phyloP scores from a whole-genome alignment of 768 basidiomycete species.

The Peribolospora baueri region DNA sequence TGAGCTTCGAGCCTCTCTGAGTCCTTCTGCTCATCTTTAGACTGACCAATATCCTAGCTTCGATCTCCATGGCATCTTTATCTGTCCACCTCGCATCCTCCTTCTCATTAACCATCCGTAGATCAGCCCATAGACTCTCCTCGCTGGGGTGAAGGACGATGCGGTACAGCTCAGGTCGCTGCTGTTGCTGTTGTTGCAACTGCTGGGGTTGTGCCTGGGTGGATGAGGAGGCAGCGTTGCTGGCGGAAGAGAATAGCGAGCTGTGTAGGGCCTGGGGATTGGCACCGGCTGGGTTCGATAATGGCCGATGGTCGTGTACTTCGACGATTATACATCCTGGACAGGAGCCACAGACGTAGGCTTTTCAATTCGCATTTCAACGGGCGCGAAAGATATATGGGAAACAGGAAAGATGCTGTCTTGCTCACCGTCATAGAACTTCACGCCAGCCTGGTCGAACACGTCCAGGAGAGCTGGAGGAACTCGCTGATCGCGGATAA shows the following conservation, averaged over 20 bases:
- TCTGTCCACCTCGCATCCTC: slow-evolving; percentile 17
- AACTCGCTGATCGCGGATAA: slow-evolving; percentile 21
- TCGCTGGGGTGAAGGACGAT: slow-evolving; percentile 18
- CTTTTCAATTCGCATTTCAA: too few species aligned
- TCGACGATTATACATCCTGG: slow-evolving; percentile 23
- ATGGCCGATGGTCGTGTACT: slow-evolving; percentile 21
- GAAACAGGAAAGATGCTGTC: slow-evolving; percentile 11
- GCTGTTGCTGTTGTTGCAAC: slow-evolving; percentile 1
- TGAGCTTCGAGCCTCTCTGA: too few species aligned
- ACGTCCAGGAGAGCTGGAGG: slow-evolving; percentile 20
- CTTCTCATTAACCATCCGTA: slow-evolving; percentile 11
- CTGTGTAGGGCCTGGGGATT: not conserved
- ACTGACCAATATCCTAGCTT: slow-evolving; percentile 21
- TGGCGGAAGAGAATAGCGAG: not conserved
- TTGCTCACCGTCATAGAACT: slow-evolving; percentile 11
- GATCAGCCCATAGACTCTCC: slow-evolving; percentile 15
- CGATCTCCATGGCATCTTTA: slow-evolving; percentile 19
- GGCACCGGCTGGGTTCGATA: not conserved
- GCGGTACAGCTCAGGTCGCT: slow-evolving; percentile 11
- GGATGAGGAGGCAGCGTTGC: slow-evolving; percentile 2
- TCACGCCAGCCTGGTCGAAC: slow-evolving; percentile 15
- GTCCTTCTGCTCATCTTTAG: too few species aligned
- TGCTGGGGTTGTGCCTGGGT: not conserved
- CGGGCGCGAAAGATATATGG: not conserved
- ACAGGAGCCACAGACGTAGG: not conserved